Percentiles rank a stretch among this genome's conserved stretches.
Evolutionary conservation across 306 rosid species (phyloP).

Genomic region (Medicago ruthenica): DNA sequence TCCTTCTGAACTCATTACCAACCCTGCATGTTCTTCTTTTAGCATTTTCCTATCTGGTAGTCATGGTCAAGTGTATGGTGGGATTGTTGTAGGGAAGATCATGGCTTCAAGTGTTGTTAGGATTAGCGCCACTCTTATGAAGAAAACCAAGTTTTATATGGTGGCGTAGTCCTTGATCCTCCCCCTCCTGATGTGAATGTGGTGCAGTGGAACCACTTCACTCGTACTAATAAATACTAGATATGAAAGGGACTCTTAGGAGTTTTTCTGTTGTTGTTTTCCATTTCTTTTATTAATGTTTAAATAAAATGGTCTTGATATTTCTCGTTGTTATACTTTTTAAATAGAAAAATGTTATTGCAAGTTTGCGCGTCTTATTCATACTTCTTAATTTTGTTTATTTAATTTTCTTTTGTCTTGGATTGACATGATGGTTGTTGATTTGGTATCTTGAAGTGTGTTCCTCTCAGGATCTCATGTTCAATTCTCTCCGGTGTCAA

Average conservation of each 20-base stretch:
- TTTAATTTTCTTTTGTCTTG: too few relatives aligned
- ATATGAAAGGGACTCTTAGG: too few relatives aligned
- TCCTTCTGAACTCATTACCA: neutral
- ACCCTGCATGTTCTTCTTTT: neutral
- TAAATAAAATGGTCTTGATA: neutral
- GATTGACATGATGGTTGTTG: too few relatives aligned
- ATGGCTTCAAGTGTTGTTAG: neutral
- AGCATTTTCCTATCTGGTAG: neutral
- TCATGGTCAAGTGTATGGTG: neutral
- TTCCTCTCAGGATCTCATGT: too few relatives aligned
- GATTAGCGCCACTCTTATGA: neutral
- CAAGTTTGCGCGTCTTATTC: neutral
- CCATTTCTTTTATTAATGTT: neutral
- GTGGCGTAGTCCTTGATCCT: neutral
- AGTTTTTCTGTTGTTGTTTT: neutral
- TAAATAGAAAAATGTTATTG: too few relatives aligned
- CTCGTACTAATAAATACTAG: slow-evolving; percentile 35
- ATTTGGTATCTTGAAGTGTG: too few relatives aligned
- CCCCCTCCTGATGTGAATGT: too few relatives aligned
- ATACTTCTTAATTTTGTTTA: neutral
- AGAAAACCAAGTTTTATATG: neutral
- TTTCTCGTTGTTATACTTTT: neutral
- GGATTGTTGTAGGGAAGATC: neutral
- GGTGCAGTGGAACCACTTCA: too few relatives aligned
- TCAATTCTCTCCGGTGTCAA: too few relatives aligned